Base-by-base conservation (phyloP, 768 basidiomycete genomes). In the Brasilioporus rufonigricans region DNA sequence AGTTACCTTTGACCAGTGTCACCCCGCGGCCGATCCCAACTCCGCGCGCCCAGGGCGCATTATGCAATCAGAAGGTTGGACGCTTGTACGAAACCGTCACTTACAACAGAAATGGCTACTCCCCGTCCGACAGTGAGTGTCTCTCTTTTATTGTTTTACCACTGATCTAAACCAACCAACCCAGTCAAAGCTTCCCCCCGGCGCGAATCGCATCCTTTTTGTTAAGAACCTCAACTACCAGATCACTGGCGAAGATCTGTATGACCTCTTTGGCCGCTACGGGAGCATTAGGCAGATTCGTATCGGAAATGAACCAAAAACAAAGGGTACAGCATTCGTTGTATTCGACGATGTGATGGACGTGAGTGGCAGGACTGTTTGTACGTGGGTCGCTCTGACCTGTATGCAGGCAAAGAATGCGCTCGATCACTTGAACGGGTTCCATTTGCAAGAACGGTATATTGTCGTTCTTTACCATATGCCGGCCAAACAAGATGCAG, bases 381-480 rank as follows among this genome's bases (percentile, higher is more conserved):
- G 16, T 23, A 14, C 2, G 16, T 36, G 36, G 41, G 48, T 48
- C 24, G 48, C 50, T 62, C 39, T 67, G 61, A 57, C 48, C 51
- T 50, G 19, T 48, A 46, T 50, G 13, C 65, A 97, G 91, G 96
- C 96, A 21, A 96, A 97, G 73, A 94, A 95, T 66, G 96, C 96
- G 0, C 83, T 97, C 53, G 95, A 95, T 67, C 94, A 97, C 71
- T 72, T 98, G 66, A 98, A 98, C 63, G 96, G 96, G 43, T 99
- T 99, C 76, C 96, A 99, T 75, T 72, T 99, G 55, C 93, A 94
- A 75, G 96, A 97, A 73, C 89, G 96, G 24, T 99, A 98, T 73
- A 96, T 99, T 50, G 96, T 99, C 53, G 96, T 98, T 10, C 76
- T 98, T 27, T 98, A 96, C 66, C 95, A 98, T 69, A 96, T 98